A percentile compares a stretch with the other conserved stretches of the same genome.
Evolutionary conservation across 129 eudicot genomes (phyloP).

Genomic region (Lonicera japonica): DNA sequence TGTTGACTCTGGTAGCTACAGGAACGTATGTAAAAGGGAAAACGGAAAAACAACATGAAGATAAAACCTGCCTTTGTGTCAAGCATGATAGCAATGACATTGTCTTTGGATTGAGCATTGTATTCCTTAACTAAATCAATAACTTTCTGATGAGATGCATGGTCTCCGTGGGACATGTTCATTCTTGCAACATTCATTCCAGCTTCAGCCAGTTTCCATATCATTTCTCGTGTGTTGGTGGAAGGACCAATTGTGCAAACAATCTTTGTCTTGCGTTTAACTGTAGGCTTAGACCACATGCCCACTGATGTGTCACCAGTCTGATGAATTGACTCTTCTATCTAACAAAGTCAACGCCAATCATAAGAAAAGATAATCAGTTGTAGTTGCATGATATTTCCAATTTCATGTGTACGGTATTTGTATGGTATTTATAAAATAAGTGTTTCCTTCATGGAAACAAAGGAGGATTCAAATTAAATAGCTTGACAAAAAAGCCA

Average conservation of each 20-base stretch:
- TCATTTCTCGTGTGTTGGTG: conserved; percentile 86
- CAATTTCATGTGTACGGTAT: no score
- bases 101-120: conserved; percentile 80
- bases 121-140: conserved; percentile 92
- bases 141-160: conserved; percentile 92
- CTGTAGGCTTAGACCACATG: conserved; percentile 77
- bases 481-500: no score
- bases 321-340: conserved; percentile 13
- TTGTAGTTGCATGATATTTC: no score
- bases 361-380: no score
- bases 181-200: conserved; percentile 97
- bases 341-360: no score
- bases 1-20: background rate
- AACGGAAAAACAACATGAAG: background rate
- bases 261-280: conserved; percentile 87
- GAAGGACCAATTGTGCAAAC: conserved; percentile 98
- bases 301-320: conserved; percentile 43
- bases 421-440: no score
- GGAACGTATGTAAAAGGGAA: background rate
- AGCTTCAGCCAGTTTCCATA: conserved; percentile 97
- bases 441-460: no score
- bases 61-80: conserved; percentile 77
- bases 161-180: conserved; percentile 98
- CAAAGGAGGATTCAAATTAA: no score
- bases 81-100: conserved; percentile 97